These are phyloP conservation scores for Tulasnella sp. DNA, from an alignment of 768 basidiomycete species.

Conservation along the genomic window DNA sequence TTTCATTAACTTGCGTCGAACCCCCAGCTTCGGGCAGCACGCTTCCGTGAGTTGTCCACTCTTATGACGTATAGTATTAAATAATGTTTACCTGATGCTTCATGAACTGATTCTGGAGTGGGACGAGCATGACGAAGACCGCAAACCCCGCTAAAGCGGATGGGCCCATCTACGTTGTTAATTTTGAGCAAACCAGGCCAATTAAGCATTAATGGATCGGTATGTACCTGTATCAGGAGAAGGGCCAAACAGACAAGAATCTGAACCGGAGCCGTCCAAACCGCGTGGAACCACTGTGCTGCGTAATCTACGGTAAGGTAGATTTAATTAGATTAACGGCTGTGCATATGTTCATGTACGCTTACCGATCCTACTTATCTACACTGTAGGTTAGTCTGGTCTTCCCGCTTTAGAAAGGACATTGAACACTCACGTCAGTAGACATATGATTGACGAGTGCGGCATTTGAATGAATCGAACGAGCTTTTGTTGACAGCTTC, in stretches of 20 bases:
- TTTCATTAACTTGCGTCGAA: conserved; percentile 66
- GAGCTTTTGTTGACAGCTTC: conserved; percentile 54
- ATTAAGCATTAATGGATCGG: neutral
- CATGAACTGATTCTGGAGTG: conserved; percentile 66
- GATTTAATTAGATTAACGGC: neutral
- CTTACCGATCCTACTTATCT: conserved; percentile 16
- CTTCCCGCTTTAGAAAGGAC: neutral
- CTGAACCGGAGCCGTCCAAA: conserved; percentile 47
- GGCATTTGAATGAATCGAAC: conserved; percentile 54
- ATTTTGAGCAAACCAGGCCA: conserved; percentile 25
- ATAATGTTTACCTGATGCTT: conserved; percentile 49
- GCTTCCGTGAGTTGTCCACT: conserved; percentile 33
- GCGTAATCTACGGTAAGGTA: conserved; percentile 35
- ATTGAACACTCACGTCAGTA: conserved; percentile 46
- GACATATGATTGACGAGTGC: conserved; percentile 54
- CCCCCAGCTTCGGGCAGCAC: conserved; percentile 43
- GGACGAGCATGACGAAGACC: conserved; percentile 62
- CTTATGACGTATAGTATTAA: neutral
- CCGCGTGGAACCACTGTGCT: conserved; percentile 56
- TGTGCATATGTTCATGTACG: neutral
- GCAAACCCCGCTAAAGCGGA: conserved; percentile 49
- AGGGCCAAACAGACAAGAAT: conserved; percentile 68
- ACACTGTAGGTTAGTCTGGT: neutral
- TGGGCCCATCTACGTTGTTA: conserved; percentile 53
- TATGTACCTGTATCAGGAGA: conserved; percentile 37